phyloP scores from a whole-genome alignment of 805 yeast genomes.

The Candida xiaguanensis region DNA sequence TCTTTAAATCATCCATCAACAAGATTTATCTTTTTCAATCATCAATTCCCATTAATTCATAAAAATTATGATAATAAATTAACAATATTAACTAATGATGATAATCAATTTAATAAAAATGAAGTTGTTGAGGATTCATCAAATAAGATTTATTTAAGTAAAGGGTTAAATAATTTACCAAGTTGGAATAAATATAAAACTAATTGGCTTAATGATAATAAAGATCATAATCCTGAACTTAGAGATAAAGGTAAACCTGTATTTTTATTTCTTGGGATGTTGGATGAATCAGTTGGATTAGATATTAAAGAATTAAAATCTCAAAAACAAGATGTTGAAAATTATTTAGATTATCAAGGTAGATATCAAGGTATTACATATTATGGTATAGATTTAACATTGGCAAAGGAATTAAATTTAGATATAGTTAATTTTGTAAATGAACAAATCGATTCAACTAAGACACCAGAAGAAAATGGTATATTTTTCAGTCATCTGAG shows the following conservation, averaged over 20 bases:
- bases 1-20: conserved; percentile 46
- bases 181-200: conserved; percentile 14
- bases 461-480: conserved; percentile 11
- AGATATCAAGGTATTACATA: conserved; percentile 59
- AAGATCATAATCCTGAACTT: conserved; percentile 36
- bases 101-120: conserved; percentile 21
- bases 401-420: conserved; percentile 38
- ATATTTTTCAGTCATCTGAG: conserved; percentile 32
- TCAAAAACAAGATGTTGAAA: conserved; percentile 20
- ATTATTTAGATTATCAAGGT: conserved; percentile 41
- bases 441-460: conserved; percentile 11
- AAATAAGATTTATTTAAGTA: conserved; percentile 7
- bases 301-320: conserved; percentile 27
- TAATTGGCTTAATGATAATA: conserved; percentile 30
- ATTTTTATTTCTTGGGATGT: conserved; percentile 42
- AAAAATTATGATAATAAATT: conserved; percentile 24
- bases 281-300: conserved; percentile 43
- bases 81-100: conserved; percentile 35
- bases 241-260: conserved; percentile 34
- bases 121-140: neutral
- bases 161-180: conserved; percentile 6
- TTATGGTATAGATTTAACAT: conserved; percentile 57
- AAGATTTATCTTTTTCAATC: conserved; percentile 43
- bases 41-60: conserved; percentile 29
- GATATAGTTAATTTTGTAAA: conserved; percentile 27